phyloP scores from a whole-genome alignment of 2,329 filamentous ascomycete species.

The Leptographium lundbergii region DNA sequence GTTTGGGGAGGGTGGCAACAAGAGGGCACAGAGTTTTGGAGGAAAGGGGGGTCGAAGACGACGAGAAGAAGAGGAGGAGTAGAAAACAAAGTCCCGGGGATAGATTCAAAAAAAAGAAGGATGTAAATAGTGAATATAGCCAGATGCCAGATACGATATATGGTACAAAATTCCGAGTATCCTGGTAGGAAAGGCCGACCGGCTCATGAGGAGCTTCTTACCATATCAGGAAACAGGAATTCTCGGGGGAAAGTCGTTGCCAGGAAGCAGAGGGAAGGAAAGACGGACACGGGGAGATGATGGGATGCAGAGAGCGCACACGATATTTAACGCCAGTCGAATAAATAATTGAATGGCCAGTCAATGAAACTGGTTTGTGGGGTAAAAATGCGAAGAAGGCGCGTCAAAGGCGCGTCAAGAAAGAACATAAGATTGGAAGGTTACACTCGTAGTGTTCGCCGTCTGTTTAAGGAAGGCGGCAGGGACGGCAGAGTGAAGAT shows the following conservation, averaged over 20 bases:
- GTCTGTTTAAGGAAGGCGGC: background rate
- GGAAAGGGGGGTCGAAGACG: background rate
- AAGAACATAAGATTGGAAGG: background rate
- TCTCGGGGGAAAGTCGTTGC: background rate
- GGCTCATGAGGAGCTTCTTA: background rate
- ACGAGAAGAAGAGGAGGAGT: background rate
- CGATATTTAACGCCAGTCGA: background rate
- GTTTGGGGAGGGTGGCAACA: background rate
- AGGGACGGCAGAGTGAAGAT: background rate
- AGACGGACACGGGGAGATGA: background rate
- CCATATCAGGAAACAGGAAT: conserved; percentile 1
- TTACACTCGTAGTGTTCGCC: background rate
- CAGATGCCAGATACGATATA: background rate
- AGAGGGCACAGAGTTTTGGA: background rate
- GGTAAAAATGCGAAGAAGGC: background rate
- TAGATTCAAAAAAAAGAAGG: conserved; percentile 3
- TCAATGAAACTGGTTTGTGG: background rate
- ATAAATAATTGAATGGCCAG: background rate
- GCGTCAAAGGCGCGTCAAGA: background rate
- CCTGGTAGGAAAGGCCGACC: conserved; percentile 7
- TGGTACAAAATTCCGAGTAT: background rate
- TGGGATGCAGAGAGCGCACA: background rate
- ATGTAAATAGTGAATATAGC: background rate
- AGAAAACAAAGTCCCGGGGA: background rate
- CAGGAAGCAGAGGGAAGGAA: background rate